A percentile compares a stretch with the other conserved stretches of the same genome.
These are phyloP conservation scores for Colletotrichum filicis DNA, from an alignment of 2,329 filamentous ascomycete genomes.

Conservation along the genomic window DNA sequence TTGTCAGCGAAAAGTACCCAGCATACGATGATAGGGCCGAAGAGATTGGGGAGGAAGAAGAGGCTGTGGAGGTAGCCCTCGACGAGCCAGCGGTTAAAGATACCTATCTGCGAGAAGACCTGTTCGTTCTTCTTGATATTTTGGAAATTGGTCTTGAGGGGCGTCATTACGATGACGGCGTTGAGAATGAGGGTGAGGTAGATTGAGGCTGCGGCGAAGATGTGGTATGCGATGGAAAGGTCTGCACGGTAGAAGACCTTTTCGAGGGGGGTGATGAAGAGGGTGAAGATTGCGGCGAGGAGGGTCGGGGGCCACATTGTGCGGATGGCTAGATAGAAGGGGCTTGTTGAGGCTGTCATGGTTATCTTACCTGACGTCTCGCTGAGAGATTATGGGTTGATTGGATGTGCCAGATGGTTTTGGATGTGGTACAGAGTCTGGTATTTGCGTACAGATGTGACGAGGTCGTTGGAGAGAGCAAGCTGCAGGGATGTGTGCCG, in stretches of 20 bases:
- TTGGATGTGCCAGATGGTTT: not conserved
- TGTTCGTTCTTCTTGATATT: not conserved
- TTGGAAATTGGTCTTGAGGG: not conserved
- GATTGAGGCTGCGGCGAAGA: constrained; percentile 7
- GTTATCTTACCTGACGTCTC: not conserved
- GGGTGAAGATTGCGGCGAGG: not conserved
- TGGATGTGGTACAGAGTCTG: not conserved
- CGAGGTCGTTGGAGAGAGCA: not conserved
- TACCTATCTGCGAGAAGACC: not conserved
- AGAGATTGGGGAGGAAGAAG: constrained; percentile 24
- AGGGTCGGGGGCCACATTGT: not conserved
- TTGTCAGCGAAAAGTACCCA: not conserved
- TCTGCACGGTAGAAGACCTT: constrained; percentile 17
- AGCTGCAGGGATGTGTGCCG: not conserved
- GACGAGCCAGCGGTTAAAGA: constrained; percentile 10
- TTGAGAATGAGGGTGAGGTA: constrained; percentile 16
- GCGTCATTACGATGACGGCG: not conserved
- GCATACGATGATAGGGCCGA: constrained; percentile 11
- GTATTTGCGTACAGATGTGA: not conserved
- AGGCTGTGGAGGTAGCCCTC: constrained; percentile 16
- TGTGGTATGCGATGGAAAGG: constrained; percentile 11
- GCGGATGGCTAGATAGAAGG: not conserved
- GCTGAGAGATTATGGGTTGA: rapidly evolving
- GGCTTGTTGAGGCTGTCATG: not conserved
- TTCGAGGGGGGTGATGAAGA: not conserved